Base-by-base conservation (phyloP, 1,284 basidiomycete species). In the Ganoderma meredithae region DNA sequence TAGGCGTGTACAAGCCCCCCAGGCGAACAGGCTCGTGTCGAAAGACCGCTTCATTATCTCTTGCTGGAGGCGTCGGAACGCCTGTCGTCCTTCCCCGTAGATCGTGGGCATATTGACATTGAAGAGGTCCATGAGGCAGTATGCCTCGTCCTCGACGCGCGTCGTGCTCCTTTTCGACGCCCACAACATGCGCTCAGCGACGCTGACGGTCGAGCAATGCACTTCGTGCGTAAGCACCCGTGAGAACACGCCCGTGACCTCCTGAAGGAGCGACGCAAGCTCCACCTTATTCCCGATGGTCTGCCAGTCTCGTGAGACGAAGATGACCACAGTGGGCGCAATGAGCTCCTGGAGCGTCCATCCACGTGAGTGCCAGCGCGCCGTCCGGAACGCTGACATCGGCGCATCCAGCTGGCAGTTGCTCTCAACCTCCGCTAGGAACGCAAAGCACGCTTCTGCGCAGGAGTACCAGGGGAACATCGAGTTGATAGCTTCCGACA, bases 341-440 rank as follows among this genome's bases (percentile, higher is more conserved):
- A 71, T 39, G 19, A 71, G 67, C 36, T 68, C 69, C 62, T 68
- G 69, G 40, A 70, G 49, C 17, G 69, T 70, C 69, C 66, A 68
- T 9, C 66, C 69, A 12, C 69, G 69, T 12, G 58, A 53, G 63
- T 68, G 67, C 67, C 67, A 71, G 22, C 53, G 36, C 44, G 67
- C 68, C 22, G 36, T 17, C 39, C 66, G 36, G 62, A 71, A 68
- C 59, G 47, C 52, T 7, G 27, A 55, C 1, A 5, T 17, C 1
- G 27, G 7, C 5, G 31, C 27, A 15, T 19, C 3, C 27, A 22
- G 19, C n/a, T 5, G 7, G 22, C 22, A 39, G 25, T 8, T 13
- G n/a, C 40, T 19, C 52, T 55, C 39, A 62, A 69, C 67, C 36
- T 69, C 67, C 31, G 43, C 53, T 43, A 69, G 67, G 62, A 55